A percentile compares a stretch with the other conserved stretches of the same genome.
Conservation (phyloP, 164 flowering plant genomes). For the Macadamia tetraphylla region DNA sequence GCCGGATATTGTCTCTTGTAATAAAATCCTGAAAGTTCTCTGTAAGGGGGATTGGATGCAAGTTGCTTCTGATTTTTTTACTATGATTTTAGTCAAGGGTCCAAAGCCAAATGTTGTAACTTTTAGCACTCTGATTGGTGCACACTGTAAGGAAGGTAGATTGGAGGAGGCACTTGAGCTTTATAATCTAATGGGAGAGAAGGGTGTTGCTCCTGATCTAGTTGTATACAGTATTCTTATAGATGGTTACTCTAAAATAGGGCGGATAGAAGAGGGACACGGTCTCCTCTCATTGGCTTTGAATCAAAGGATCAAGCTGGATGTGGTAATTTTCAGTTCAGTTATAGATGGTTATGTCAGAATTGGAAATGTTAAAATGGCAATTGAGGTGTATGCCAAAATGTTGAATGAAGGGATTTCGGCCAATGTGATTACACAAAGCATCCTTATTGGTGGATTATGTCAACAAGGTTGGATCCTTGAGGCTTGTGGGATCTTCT, state of each 20-base stretch:
- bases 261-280: conserved; percentile 34
- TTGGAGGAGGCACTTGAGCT: conserved; percentile 39
- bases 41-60: conserved; percentile 21
- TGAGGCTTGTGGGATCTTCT: conserved; percentile 41
- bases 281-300: conserved; percentile 29
- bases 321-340: conserved; percentile 44
- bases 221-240: conserved; percentile 38
- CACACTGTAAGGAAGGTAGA: conserved; percentile 26
- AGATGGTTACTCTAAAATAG: conserved; percentile 35
- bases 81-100: conserved; percentile 22
- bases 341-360: conserved; percentile 41
- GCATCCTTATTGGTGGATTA: conserved; percentile 42
- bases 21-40: conserved; percentile 31
- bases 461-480: conserved; percentile 25
- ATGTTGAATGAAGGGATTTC: conserved; percentile 34
- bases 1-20: conserved; percentile 31
- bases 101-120: conserved; percentile 41
- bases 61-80: conserved; percentile 27
- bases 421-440: conserved; percentile 38
- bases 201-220: conserved; percentile 38
- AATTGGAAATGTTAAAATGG: conserved; percentile 34
- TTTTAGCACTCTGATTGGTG: conserved; percentile 38
- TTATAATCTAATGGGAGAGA: conserved; percentile 31
- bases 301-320: conserved; percentile 31
- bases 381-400: conserved; percentile 24